Evolutionary conservation across 2,329 filamentous ascomycete genomes (phyloP), one percentile per base, ranked within the genome.

Genomic region (Hyphodiscus sp.): DNA sequence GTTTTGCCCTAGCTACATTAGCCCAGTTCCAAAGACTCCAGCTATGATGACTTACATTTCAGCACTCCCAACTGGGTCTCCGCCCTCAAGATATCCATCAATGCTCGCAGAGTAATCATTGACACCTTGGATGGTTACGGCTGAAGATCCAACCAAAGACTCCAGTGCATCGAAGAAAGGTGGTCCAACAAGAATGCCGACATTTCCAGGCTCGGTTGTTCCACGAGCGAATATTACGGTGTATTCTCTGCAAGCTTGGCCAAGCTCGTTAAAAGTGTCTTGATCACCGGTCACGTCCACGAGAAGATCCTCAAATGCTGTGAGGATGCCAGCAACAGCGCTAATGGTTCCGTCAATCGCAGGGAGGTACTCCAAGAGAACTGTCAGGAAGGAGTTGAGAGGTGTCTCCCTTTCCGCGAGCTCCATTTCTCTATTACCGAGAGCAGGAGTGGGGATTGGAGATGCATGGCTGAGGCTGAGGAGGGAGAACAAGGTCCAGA

Each of bases 171-270:
- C 56, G 52, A 68, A 67, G 48, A 67, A 63, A 16, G 65, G 63
- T 9, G 68, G 66, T 6, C 68, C 68, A 6, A 65, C 65, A 6
- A 67, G 52, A 15, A 65, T 63, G 1, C 69, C 70, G 62, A 78
- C 71, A 63, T 77, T 76, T n/a, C 76, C 76, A 7, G 65, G 59
- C 58, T 78, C 76, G 15, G 70, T 73, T 13, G 74, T 76, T 20
- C 74, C 76, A 45, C 75, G 71, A 10, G 75, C 74, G 57, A 74
- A 78, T 46, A 77, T 73, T 48, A 78, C 73, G 23, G 75, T 71
- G 42, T 67, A 66, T 10, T 53, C 23, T n/a, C 48, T 65, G 41
- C 65, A 67, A 20, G 54, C 19, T 16, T 52, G 47, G 0, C 55
- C 52, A 16, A 65, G 51, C 38, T 64, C 47, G 41, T 67, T 67